Evolutionary conservation across 768 basidiomycete genomes (phyloP).

Genomic region (Rhodotorula toruloides): DNA sequence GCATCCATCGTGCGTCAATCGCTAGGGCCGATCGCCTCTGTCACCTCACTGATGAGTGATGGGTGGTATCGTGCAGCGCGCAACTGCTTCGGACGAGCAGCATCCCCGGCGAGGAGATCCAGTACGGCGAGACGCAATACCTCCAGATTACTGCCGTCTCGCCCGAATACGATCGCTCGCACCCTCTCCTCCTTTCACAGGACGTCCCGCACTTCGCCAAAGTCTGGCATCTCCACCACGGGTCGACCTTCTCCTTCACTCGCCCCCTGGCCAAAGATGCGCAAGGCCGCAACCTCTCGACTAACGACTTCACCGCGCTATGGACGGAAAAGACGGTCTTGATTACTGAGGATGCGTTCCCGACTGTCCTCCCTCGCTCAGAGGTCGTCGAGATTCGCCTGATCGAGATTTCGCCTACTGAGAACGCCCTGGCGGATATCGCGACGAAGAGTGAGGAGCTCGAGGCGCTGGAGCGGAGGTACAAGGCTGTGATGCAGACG

Average conservation of each 20-base stretch:
- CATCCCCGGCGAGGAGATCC: conserved; percentile 74
- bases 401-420: conserved; percentile 76
- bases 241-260: conserved; percentile 73
- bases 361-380: conserved; percentile 81
- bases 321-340: conserved; percentile 77
- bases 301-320: conserved; percentile 37
- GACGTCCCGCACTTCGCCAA: conserved; percentile 46
- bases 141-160: conserved; percentile 81
- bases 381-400: conserved; percentile 69
- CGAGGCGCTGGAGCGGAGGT: conserved; percentile 61
- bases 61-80: conserved; percentile 65
- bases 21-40: background rate
- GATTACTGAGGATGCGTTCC: conserved; percentile 84
- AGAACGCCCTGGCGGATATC: conserved; percentile 75
- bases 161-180: conserved; percentile 72
- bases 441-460: conserved; percentile 74
- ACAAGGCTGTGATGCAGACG: conserved; percentile 71
- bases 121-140: conserved; percentile 70
- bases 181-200: conserved; percentile 58
- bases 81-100: conserved; percentile 66
- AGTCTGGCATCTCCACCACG: conserved; percentile 72
- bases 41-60: background rate
- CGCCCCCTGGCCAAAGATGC: conserved; percentile 60
- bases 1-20: conserved; percentile 17
- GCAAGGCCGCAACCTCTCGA: conserved; percentile 49